These are phyloP conservation scores for Scheffersomyces amazonensis DNA, from an alignment of 805 yeast genomes.

Conservation along the genomic window DNA sequence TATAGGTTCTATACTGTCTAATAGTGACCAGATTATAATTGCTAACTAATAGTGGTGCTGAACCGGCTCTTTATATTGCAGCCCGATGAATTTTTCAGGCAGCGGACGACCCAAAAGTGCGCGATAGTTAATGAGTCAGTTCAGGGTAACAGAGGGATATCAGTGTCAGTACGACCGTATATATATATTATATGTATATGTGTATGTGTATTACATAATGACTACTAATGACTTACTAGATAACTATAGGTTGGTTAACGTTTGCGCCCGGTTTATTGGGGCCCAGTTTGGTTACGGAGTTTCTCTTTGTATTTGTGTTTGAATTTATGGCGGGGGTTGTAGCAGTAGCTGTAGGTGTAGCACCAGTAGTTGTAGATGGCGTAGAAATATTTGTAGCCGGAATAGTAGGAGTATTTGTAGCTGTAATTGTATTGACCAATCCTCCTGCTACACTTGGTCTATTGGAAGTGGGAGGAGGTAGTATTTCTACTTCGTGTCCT, in stretches of 20 bases:
- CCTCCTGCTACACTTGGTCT: conserved; percentile 1
- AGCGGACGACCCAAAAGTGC: too few relatives aligned
- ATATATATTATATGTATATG: too few relatives aligned
- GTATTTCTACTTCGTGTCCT: conserved; percentile 49
- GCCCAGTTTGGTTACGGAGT: conserved; percentile 1
- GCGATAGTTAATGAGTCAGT: conserved; percentile 22
- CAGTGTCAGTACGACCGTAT: too few relatives aligned
- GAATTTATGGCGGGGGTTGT: neutral
- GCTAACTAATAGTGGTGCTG: too few relatives aligned
- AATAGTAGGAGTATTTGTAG: conserved; percentile 7
- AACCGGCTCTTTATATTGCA: too few relatives aligned
- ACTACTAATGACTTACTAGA: too few relatives aligned
- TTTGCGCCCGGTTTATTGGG: conserved; percentile 3
- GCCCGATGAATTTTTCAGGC: too few relatives aligned
- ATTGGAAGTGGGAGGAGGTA: conserved; percentile 14
- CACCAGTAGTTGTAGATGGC: conserved; percentile 1
- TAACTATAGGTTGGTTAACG: conserved; percentile 9
- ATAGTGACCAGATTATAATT: too few relatives aligned
- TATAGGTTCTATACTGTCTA: too few relatives aligned
- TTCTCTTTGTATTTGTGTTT: too few relatives aligned
- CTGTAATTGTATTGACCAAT: neutral
- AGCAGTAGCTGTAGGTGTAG: neutral
- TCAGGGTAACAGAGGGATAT: conserved; percentile 13
- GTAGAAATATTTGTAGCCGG: too few relatives aligned
- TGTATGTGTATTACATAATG: too few relatives aligned